Conservation (phyloP, 768 basidiomycete genomes). For the Pleurotus tuber-regium region DNA sequence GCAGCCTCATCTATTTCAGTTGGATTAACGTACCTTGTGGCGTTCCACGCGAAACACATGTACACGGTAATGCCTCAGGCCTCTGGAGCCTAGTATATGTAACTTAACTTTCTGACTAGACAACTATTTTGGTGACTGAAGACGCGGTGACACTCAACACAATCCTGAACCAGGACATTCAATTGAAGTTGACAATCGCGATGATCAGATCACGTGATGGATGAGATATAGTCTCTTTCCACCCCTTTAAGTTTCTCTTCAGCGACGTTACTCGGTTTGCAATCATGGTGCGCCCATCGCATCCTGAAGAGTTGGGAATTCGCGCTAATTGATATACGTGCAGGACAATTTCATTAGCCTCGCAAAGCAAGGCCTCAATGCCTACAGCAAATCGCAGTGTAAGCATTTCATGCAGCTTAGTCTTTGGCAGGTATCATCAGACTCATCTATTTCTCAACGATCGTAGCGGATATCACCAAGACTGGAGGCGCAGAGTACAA, state of each 20-base stretch:
- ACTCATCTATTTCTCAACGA: not conserved
- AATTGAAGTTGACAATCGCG: too few species aligned
- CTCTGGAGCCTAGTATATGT: too few species aligned
- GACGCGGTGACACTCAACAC: too few species aligned
- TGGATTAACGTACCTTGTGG: too few species aligned
- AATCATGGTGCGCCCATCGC: not conserved
- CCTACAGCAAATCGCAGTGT: conserved; percentile 50
- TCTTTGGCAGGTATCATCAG: not conserved
- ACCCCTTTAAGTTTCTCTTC: not conserved
- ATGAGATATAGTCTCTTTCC: not conserved
- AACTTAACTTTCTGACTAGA: too few species aligned
- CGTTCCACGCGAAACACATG: too few species aligned
- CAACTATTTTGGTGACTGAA: too few species aligned
- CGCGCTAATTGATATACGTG: not conserved
- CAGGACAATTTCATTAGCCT: conserved; percentile 69
- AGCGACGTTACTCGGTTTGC: not conserved
- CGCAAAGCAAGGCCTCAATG: conserved; percentile 63
- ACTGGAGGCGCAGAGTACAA: conserved; percentile 70
- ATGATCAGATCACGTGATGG: too few species aligned
- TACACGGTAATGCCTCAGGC: too few species aligned
- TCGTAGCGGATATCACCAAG: conserved; percentile 41
- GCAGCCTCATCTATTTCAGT: too few species aligned
- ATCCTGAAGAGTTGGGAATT: not conserved
- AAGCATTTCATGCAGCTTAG: not conserved
- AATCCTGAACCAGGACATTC: too few species aligned